phyloP scores from a whole-genome alignment of 2,329 filamentous ascomycete species.

The Aureobasidium mangrovei region DNA sequence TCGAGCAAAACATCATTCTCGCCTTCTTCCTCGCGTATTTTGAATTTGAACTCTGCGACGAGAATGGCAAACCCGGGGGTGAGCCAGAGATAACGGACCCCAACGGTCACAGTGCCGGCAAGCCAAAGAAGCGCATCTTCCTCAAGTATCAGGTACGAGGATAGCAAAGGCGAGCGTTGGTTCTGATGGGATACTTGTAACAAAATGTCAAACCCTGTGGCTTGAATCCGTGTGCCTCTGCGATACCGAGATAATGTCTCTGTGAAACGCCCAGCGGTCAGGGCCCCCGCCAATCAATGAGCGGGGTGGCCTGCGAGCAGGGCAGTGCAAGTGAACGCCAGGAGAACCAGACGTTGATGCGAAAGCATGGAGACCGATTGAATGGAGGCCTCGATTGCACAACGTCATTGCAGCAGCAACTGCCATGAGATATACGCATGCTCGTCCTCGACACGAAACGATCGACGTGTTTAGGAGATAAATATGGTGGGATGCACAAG shows the following conservation, averaged over 20 bases:
- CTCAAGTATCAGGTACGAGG: conserved; percentile 27
- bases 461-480: conserved; percentile 6
- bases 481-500: conserved; percentile 5
- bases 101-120: conserved; percentile 33
- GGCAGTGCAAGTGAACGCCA: conserved; percentile 10
- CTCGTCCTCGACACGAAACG: conserved; percentile 4
- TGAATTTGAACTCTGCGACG: conserved; percentile 38
- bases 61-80: conserved; percentile 27
- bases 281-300: neutral
- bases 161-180: neutral
- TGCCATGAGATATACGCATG: neutral
- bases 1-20: conserved; percentile 44
- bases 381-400: neutral
- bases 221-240: neutral
- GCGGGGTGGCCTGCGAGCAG: neutral
- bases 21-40: conserved; percentile 44
- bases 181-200: neutral
- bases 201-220: conserved; percentile 11
- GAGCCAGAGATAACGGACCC: conserved; percentile 28
- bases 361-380: conserved; percentile 1
- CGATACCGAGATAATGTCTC: conserved; percentile 1
- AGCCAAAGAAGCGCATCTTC: conserved; percentile 29
- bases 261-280: neutral
- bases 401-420: neutral
- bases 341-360: conserved; percentile 2